phyloP scores from a whole-genome alignment of 1,139 yeast species.

The Pneumocystis sp. region DNA sequence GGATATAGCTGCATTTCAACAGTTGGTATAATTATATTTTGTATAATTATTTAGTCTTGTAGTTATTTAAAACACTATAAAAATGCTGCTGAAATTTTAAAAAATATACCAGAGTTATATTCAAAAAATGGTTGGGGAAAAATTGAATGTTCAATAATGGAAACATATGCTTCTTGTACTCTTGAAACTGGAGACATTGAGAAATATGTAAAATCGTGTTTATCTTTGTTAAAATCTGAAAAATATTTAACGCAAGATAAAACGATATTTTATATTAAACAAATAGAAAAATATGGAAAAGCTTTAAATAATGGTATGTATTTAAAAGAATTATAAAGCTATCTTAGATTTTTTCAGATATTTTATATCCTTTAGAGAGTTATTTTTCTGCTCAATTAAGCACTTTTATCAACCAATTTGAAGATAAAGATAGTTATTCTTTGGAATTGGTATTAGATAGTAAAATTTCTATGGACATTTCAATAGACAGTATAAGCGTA shows the following conservation, averaged over 20 bases:
- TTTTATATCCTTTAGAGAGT: neutral
- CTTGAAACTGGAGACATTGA: constrained; percentile 29
- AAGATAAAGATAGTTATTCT: neutral
- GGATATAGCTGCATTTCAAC: constrained; percentile 31
- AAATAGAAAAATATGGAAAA: neutral
- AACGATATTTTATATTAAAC: constrained; percentile 11
- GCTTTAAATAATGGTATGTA: neutral
- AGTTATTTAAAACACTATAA: constrained; percentile 44
- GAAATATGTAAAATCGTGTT: constrained; percentile 19
- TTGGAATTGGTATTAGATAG: neutral
- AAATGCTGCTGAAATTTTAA: constrained; percentile 47
- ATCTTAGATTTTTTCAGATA: neutral
- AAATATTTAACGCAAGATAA: constrained; percentile 15
- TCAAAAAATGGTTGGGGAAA: constrained; percentile 57
- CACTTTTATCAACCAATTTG: neutral
- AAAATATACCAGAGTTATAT: constrained; percentile 55
- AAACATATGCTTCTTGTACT: constrained; percentile 55
- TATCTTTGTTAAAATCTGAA: constrained; percentile 22
- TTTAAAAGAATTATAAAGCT: neutral
- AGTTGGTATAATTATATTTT: constrained; percentile 48
- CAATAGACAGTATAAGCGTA: neutral
- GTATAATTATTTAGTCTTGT: constrained; percentile 53
- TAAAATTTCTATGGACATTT: neutral
- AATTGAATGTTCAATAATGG: constrained; percentile 50
- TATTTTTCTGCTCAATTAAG: neutral